These are phyloP conservation scores for Monosporozyma aerobia DNA, from an alignment of 805 yeast genomes.

Conservation along the genomic window DNA sequence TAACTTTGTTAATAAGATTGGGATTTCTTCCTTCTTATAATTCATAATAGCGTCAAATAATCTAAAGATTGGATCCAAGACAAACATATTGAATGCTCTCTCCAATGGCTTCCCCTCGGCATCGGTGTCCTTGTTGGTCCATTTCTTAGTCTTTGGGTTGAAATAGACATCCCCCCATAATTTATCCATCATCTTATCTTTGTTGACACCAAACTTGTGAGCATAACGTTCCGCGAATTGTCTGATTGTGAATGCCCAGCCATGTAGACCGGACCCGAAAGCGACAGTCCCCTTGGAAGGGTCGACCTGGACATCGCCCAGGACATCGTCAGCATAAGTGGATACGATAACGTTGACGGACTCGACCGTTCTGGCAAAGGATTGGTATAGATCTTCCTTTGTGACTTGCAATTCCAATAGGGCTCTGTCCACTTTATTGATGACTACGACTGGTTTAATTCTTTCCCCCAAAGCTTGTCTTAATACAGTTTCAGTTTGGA, in stretches of 20 bases:
- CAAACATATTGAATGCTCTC: constrained; percentile 99
- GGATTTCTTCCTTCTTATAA: constrained; percentile 96
- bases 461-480: constrained; percentile 99
- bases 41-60: constrained; percentile 94
- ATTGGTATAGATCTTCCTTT: constrained; percentile 97
- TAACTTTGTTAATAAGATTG: constrained; percentile 82
- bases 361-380: constrained; percentile 97
- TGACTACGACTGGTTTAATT: constrained; percentile 96
- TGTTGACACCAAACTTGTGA: constrained; percentile 99
- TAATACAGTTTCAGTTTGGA: constrained; percentile 98
- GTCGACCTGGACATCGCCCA: constrained; percentile 97
- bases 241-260: constrained; percentile 99
- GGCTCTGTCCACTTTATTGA: constrained; percentile 99
- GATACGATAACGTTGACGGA: constrained; percentile 97
- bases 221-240: constrained; percentile 97
- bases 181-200: constrained; percentile 95
- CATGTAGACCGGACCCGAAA: constrained; percentile 99
- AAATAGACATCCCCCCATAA: constrained; percentile 99
- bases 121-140: constrained; percentile 93
- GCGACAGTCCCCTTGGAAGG: constrained; percentile 99
- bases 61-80: constrained; percentile 97
- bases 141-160: constrained; percentile 99
- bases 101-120: constrained; percentile 91
- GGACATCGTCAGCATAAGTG: constrained; percentile 79
- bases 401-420: constrained; percentile 96